Conservation (phyloP, 257 asterid species). For the Thymus mandschuricus region DNA sequence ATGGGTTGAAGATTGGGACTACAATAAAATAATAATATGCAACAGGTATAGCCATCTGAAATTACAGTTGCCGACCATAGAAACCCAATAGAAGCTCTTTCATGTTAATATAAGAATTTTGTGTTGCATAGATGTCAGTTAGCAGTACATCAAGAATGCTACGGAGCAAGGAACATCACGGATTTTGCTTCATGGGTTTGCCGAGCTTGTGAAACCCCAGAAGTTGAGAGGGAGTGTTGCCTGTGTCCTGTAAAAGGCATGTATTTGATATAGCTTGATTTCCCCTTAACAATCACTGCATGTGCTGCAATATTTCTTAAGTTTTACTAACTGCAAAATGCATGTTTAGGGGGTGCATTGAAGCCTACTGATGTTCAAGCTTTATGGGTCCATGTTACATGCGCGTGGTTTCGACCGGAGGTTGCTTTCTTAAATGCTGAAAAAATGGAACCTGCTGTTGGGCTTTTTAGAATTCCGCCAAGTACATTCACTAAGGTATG, state of each 20-base stretch:
- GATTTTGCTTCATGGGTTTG: conserved; percentile 97
- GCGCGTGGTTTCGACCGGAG: conserved; percentile 98
- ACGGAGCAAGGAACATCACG: conserved; percentile 62
- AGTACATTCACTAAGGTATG: conserved; percentile 72
- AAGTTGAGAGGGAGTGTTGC: conserved; percentile 82
- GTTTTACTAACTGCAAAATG: conserved; percentile 28
- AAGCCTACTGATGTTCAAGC: conserved; percentile 83
- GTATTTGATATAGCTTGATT: conserved; percentile 30
- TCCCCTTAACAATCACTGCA: conserved; percentile 1
- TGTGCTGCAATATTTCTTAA: conserved; percentile 18
- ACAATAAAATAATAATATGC: conserved; percentile 94
- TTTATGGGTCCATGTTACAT: conserved; percentile 93
- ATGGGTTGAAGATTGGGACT: conserved; percentile 99
- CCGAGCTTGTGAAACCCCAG: conserved; percentile 93
- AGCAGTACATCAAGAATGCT: conserved; percentile 98
- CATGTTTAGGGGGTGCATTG: conserved; percentile 86
- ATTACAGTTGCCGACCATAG: conserved; percentile 22
- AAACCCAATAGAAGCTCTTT: conserved; percentile 21
- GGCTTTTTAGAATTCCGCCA: conserved; percentile 73
- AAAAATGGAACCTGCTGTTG: conserved; percentile 96
- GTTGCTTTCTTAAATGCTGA: conserved; percentile 69
- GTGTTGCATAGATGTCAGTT: conserved; percentile 78
- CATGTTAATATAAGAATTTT: conserved; percentile 18
- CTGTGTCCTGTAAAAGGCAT: conserved; percentile 96
- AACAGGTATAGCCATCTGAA: conserved; percentile 65